Percentiles rank a stretch among this genome's conserved stretches.
These are phyloP conservation scores for Mortierella antarctica DNA, from an alignment of 192 early-diverging fungal genomes.

Conservation along the genomic window DNA sequence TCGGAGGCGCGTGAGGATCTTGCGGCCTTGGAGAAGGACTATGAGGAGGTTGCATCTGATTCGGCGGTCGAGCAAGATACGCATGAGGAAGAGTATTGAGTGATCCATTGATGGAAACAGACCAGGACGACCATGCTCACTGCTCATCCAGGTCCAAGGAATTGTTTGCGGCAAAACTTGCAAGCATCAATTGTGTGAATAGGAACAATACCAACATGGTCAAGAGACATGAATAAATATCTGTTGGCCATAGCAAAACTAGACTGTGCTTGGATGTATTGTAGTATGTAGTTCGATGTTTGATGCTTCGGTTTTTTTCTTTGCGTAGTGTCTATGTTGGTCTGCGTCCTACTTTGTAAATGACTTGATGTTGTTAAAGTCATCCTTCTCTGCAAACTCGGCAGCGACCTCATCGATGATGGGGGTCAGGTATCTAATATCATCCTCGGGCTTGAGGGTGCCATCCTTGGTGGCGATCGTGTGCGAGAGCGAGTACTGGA, in stretches of 20 bases:
- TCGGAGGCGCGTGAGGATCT: conserved; percentile 99
- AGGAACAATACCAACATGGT: not conserved
- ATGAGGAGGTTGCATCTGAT: conserved; percentile 99
- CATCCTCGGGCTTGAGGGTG: conserved; percentile 84
- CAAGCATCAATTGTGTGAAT: not conserved
- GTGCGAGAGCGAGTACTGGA: conserved; percentile 80
- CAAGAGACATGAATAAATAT: no score
- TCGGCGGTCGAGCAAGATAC: conserved; percentile 80
- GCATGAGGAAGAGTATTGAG: conserved; percentile 53
- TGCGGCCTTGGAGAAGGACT: conserved; percentile 99
- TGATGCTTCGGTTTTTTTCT: not conserved
- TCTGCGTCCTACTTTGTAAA: conserved; percentile 22
- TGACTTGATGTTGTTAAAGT: conserved; percentile 67
- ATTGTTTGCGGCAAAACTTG: not conserved
- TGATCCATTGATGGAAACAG: not conserved
- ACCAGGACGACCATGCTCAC: not conserved
- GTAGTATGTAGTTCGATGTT: not conserved
- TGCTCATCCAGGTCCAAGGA: not conserved
- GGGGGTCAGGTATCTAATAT: conserved; percentile 87
- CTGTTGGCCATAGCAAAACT: no score
- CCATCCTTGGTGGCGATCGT: conserved; percentile 71
- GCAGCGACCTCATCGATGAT: conserved; percentile 81
- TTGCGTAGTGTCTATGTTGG: not conserved
- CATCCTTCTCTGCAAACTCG: conserved; percentile 82
- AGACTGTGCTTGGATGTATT: no score